Percentiles rank a stretch among this genome's conserved stretches.
Conservation (phyloP, 192 early-diverging fungal genomes). For the Spizellomyces punctatus region DNA sequence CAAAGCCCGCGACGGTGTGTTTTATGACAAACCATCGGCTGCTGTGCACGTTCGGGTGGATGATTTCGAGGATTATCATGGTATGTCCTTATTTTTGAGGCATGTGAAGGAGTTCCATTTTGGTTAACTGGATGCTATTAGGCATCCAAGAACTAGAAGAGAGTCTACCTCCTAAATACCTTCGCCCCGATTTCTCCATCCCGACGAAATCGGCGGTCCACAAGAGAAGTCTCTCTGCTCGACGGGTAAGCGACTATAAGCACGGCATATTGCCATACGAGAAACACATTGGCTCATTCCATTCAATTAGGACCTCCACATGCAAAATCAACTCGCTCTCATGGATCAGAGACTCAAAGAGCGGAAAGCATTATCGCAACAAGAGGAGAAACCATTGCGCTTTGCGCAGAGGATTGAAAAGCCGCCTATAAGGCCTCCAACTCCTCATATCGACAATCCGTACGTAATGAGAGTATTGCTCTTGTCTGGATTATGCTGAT, state of each 20-base stretch:
- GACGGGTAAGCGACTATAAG: conserved; percentile 26
- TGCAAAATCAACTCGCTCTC: conserved; percentile 55
- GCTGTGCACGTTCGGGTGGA: conserved; percentile 39
- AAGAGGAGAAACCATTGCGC: conserved; percentile 43
- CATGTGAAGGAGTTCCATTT: background rate
- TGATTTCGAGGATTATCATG: conserved; percentile 41
- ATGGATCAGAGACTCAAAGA: conserved; percentile 56
- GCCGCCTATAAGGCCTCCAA: conserved; percentile 53
- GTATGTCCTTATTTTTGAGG: conserved; percentile 22
- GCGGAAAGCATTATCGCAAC: conserved; percentile 14
- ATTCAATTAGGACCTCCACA: conserved; percentile 44
- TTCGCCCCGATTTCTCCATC: background rate
- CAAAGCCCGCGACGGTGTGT: conserved; percentile 57
- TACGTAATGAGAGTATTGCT: conserved; percentile 12
- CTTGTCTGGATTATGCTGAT: no score
- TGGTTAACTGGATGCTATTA: background rate
- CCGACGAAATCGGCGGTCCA: background rate
- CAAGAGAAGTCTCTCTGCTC: conserved; percentile 37
- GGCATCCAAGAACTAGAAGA: conserved; percentile 1
- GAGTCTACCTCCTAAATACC: background rate
- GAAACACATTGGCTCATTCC: no score
- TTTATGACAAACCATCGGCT: conserved; percentile 38
- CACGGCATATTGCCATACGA: conserved; percentile 12
- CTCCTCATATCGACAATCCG: conserved; percentile 47
- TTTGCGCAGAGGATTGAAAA: conserved; percentile 55